Evolutionary conservation across 106 monocot species (phyloP).

Genomic region (Iris macrosiphon): DNA sequence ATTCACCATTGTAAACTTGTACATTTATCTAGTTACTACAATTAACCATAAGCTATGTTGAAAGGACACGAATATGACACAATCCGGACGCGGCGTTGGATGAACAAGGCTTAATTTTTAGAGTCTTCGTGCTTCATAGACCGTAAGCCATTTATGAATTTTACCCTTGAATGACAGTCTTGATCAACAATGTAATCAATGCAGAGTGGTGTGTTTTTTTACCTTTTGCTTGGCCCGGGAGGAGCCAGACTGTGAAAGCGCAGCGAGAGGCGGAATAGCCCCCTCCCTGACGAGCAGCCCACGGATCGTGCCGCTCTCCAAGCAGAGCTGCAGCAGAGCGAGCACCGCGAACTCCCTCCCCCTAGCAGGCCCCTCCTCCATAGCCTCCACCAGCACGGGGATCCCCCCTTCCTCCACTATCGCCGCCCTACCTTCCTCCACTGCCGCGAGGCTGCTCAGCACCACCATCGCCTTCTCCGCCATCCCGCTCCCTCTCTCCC

Average conservation of each 20-base stretch:
- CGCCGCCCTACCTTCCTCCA: slow-evolving; percentile 33
- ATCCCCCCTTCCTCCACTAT: slow-evolving; percentile 56
- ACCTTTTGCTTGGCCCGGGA: slow-evolving; percentile 82
- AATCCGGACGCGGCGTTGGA: no score
- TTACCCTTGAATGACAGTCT: no score
- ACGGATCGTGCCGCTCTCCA: slow-evolving; percentile 40
- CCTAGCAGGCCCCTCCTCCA: slow-evolving; percentile 61
- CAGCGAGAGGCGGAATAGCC: slow-evolving; percentile 84
- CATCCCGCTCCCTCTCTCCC: slow-evolving; percentile 29
- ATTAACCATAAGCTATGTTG: no score
- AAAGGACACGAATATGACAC: no score
- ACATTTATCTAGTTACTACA: no score
- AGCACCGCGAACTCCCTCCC: slow-evolving; percentile 81
- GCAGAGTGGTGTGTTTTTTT: no score
- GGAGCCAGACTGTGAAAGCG: slow-evolving; percentile 70
- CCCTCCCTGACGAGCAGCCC: slow-evolving; percentile 74
- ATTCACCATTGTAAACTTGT: no score
- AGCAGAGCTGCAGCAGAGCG: slow-evolving; percentile 74
- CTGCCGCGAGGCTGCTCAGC: slow-evolving; percentile 41
- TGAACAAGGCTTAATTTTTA: no score
- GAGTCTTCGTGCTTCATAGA: no score
- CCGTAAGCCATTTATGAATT: no score
- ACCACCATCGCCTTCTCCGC: slow-evolving; percentile 67
- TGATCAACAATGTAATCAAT: no score
- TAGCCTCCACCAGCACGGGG: slow-evolving; percentile 65